Percentiles rank a stretch among this genome's conserved stretches.
Evolutionary conservation across 371 early-diverging fungal species (phyloP).

Genomic region (Zopfochytrium polystomum): DNA sequence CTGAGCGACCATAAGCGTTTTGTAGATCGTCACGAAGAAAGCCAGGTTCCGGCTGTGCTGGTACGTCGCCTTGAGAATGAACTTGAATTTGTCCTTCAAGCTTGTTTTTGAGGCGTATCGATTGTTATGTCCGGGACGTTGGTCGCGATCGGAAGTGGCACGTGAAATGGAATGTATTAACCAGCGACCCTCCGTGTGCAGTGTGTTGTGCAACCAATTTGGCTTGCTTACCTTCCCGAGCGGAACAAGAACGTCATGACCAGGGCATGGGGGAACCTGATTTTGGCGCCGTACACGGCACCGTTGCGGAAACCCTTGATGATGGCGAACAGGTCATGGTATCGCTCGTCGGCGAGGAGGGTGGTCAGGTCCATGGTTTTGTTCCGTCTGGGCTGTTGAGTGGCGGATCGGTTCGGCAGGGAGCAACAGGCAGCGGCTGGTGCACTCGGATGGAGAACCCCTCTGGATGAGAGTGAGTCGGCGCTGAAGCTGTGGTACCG

Average conservation of each 20-base stretch:
- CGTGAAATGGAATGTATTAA: neutral
- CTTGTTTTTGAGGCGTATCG: slow-evolving; percentile 30
- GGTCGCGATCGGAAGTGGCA: neutral
- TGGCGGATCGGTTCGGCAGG: no score
- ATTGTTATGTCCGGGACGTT: neutral
- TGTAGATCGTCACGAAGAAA: slow-evolving; percentile 89
- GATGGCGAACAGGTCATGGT: slow-evolving; percentile 78
- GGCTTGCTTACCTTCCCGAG: slow-evolving; percentile 67
- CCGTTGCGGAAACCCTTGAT: slow-evolving; percentile 94
- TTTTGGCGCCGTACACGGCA: slow-evolving; percentile 90
- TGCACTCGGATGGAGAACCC: no score
- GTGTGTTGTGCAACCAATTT: neutral
- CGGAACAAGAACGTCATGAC: slow-evolving; percentile 97
- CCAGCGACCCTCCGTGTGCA: neutral
- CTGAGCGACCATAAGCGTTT: slow-evolving; percentile 74
- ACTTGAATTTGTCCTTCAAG: slow-evolving; percentile 64
- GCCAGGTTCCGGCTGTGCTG: slow-evolving; percentile 89
- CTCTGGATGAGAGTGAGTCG: no score
- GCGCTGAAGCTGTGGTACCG: no score
- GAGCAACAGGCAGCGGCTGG: no score
- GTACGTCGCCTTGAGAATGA: slow-evolving; percentile 83
- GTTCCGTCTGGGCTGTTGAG: no score
- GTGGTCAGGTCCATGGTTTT: neutral
- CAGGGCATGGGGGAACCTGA: slow-evolving; percentile 94
- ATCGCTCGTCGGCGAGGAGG: slow-evolving; percentile 16